Percentiles rank a stretch among this genome's conserved stretches.
Conservation (phyloP, 192 early-diverging fungal genomes). For the Rhizoclosmatium sp. region DNA sequence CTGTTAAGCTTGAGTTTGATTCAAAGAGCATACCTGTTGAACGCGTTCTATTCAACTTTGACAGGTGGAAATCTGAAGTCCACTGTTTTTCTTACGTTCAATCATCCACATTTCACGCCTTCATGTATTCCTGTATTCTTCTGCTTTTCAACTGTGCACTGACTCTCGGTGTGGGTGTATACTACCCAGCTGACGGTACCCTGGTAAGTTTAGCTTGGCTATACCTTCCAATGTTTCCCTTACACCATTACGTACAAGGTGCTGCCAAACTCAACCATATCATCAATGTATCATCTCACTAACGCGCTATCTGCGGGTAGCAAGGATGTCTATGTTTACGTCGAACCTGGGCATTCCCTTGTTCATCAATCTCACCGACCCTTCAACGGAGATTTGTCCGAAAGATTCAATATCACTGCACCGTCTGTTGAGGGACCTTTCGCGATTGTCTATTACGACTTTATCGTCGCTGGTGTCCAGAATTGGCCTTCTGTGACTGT, state of each 20-base stretch:
- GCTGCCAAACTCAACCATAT: not conserved
- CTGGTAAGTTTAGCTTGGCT: not conserved
- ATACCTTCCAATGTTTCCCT: not conserved
- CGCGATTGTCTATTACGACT: conserved; percentile 22
- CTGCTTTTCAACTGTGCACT: not conserved
- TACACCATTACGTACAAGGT: not conserved
- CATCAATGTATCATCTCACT: not conserved
- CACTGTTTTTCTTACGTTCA: not conserved
- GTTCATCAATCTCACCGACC: conserved; percentile 2
- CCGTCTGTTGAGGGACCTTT: conserved; percentile 7
- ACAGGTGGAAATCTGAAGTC: not conserved
- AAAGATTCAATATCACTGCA: not conserved
- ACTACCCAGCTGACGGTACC: not conserved
- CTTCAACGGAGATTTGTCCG: not conserved
- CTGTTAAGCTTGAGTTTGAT: no score
- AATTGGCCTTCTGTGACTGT: conserved; percentile 10
- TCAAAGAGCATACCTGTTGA: no score
- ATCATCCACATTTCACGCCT: not conserved
- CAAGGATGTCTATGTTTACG: conserved; percentile 18
- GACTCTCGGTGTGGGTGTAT: not conserved
- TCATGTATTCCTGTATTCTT: not conserved
- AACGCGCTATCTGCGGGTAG: conserved; percentile 21
- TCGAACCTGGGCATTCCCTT: conserved; percentile 19
- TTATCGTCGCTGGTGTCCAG: conserved; percentile 3
- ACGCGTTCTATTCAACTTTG: no score